A percentile compares a stretch with the other conserved stretches of the same genome.
Conservation (phyloP, 1,139 yeast species). For the Candida tunisiensis region DNA sequence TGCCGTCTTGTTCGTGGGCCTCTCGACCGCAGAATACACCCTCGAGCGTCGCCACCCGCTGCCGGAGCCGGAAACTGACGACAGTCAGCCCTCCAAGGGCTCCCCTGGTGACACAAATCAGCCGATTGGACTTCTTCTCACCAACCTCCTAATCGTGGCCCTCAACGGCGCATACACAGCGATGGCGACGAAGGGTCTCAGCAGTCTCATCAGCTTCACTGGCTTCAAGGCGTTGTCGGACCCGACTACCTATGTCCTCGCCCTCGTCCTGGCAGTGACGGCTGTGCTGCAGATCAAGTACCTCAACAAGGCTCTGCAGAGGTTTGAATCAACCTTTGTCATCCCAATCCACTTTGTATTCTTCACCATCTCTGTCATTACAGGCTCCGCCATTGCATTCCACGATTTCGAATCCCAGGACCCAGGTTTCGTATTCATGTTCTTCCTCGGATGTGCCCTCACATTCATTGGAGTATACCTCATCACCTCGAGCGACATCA, state of each 20-base stretch:
- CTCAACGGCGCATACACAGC: constrained; percentile 29
- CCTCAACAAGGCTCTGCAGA: constrained; percentile 21
- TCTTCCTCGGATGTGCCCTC: constrained; percentile 20
- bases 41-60: background rate
- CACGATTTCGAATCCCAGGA: constrained; percentile 21
- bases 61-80: background rate
- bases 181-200: constrained; percentile 23
- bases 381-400: constrained; percentile 25
- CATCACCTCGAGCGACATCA: too few relatives aligned
- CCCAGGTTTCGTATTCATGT: constrained; percentile 9
- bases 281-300: constrained; percentile 23
- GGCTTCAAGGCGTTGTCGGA: constrained; percentile 13
- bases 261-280: constrained; percentile 17
- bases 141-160: constrained; percentile 23
- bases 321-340: constrained; percentile 26
- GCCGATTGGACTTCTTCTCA: constrained; percentile 2
- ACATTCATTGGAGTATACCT: constrained; percentile 26
- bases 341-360: constrained; percentile 30
- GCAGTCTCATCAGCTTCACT: constrained; percentile 18
- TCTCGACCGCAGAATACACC: constrained; percentile 1
- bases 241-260: constrained; percentile 16
- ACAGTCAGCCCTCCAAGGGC: too few relatives aligned
- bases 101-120: too few relatives aligned
- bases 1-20: constrained; percentile 5
- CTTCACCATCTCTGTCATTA: constrained; percentile 24